Percentiles rank a stretch among this genome's conserved stretches.
Conservation (phyloP, 768 basidiomycete species). For the Lactarius sp. region DNA sequence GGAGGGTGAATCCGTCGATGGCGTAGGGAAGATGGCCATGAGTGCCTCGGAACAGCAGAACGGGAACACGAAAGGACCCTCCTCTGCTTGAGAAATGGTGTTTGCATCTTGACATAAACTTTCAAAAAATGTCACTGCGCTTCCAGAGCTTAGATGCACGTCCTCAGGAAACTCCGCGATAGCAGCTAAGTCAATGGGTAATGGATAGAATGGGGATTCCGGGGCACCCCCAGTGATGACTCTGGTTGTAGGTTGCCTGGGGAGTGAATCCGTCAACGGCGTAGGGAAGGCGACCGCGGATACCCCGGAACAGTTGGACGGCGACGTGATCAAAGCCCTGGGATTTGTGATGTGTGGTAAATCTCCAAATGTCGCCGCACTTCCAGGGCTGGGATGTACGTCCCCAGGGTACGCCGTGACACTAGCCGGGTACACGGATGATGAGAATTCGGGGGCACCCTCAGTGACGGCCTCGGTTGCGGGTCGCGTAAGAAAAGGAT, state of each 20-base stretch:
- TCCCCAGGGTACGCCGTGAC: no score
- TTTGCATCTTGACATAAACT: background rate
- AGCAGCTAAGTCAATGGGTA: no score
- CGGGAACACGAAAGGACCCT: background rate
- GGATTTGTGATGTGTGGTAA: background rate
- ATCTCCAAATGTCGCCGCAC: no score
- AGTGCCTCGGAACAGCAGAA: background rate
- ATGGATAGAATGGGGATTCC: no score
- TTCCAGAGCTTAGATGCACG: no score
- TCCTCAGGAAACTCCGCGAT: no score
- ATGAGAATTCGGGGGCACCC: background rate
- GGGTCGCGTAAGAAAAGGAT: background rate
- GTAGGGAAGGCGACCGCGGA: background rate
- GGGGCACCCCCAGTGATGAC: no score
- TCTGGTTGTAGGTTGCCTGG: no score
- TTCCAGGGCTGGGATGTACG: no score
- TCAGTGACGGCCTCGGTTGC: background rate
- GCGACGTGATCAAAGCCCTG: background rate
- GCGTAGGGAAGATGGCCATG: background rate
- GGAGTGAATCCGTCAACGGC: no score
- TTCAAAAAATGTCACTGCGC: no score
- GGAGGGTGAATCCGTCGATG: background rate
- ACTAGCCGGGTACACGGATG: no score
- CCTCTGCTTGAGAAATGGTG: background rate
- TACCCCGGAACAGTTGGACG: background rate